Evolutionary conservation across 345 rosid species (phyloP).

Genomic region (Acer yangbiense): DNA sequence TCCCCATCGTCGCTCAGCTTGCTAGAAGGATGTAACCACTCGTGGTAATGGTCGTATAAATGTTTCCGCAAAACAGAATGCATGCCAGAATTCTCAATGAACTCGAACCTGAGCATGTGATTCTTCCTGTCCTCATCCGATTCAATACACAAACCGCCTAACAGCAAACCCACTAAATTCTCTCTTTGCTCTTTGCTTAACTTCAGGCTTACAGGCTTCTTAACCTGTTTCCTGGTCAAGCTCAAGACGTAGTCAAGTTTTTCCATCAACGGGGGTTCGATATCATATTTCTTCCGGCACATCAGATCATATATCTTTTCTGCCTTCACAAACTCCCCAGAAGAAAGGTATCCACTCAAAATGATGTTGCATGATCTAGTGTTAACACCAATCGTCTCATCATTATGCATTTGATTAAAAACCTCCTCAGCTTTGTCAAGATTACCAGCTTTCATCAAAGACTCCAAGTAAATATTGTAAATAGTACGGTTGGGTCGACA

Average conservation of each 20-base stretch:
- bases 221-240: constrained; percentile 51
- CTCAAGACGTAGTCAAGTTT: constrained; percentile 65
- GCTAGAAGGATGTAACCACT: constrained; percentile 72
- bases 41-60: constrained; percentile 62
- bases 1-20: constrained; percentile 30
- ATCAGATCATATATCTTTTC: constrained; percentile 67
- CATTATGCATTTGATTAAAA: constrained; percentile 54
- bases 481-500: constrained; percentile 62
- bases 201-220: constrained; percentile 59
- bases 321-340: constrained; percentile 59
- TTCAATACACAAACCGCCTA: constrained; percentile 77
- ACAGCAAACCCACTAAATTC: constrained; percentile 74
- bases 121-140: constrained; percentile 59
- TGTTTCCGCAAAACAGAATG: constrained; percentile 62
- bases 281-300: constrained; percentile 66
- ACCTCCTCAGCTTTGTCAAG: constrained; percentile 64
- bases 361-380: constrained; percentile 64
- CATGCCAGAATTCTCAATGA: constrained; percentile 47
- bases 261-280: constrained; percentile 55
- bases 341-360: constrained; percentile 55
- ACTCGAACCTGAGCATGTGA: constrained; percentile 60
- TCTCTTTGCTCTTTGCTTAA: constrained; percentile 85
- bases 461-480: constrained; percentile 68
- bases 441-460: constrained; percentile 56
- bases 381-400: constrained; percentile 53